Evolutionary conservation across 148 eudicot genomes (phyloP).

Genomic region (Vaccinium corymbosum): DNA sequence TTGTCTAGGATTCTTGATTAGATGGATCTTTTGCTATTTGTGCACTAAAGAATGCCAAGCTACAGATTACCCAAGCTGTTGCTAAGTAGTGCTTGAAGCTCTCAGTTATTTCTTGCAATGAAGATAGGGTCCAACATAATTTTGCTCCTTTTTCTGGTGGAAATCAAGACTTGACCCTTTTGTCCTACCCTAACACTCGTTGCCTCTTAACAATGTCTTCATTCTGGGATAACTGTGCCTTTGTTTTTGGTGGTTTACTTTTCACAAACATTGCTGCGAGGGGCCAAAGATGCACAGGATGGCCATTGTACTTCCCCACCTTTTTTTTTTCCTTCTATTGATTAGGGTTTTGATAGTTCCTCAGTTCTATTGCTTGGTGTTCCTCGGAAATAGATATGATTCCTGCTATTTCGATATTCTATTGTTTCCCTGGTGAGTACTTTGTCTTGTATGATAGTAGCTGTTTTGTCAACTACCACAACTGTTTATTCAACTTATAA

Average conservation of each 20-base stretch:
- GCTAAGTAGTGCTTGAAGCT: conserved; percentile 5
- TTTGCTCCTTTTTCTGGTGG: background rate
- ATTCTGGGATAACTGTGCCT: conserved; percentile 2
- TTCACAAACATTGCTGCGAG: background rate
- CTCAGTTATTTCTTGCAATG: background rate
- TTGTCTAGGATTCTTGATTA: background rate
- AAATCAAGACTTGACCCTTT: background rate
- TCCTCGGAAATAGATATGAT: background rate
- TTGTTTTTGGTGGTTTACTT: background rate
- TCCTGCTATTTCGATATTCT: background rate
- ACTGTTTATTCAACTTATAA: background rate
- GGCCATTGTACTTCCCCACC: background rate
- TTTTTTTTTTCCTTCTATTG: background rate
- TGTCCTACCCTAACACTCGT: background rate
- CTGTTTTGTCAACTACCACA: conserved; percentile 3
- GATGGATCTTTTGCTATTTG: background rate
- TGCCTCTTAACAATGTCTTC: background rate
- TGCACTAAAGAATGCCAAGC: background rate
- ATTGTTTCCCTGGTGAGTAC: conserved; percentile 7
- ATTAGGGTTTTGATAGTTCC: background rate
- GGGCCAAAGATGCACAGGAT: background rate
- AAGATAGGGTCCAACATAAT: background rate
- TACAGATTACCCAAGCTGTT: background rate
- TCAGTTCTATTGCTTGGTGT: background rate
- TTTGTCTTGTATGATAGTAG: background rate